These are phyloP conservation scores for Talaromyces liani DNA, from an alignment of 495 filamentous ascomycete genomes.

Conservation along the genomic window DNA sequence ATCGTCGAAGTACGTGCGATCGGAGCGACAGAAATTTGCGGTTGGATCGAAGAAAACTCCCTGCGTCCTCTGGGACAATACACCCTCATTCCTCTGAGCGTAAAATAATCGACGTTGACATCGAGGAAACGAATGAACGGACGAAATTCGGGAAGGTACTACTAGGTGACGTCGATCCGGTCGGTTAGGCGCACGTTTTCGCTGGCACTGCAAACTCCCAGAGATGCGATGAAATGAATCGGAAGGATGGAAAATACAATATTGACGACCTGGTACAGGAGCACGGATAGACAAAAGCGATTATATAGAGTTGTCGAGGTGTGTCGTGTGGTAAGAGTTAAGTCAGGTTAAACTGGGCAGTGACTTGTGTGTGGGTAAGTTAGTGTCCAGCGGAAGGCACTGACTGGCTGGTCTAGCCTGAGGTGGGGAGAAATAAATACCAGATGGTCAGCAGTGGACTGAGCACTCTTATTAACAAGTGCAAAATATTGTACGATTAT, in stretches of 20 bases:
- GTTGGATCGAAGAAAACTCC: background rate
- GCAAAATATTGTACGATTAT: background rate
- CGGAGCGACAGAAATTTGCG: background rate
- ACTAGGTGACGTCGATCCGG: constrained; percentile 6
- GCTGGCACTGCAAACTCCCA: background rate
- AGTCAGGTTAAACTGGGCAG: constrained; percentile 12
- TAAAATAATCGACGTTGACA: background rate
- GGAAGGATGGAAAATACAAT: background rate
- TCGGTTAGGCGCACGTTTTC: background rate
- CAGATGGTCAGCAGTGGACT: background rate
- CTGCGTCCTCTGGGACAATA: background rate
- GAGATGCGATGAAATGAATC: background rate
- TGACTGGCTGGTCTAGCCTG: background rate
- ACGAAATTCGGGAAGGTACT: constrained; percentile 2
- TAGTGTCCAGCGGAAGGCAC: background rate
- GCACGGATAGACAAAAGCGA: background rate
- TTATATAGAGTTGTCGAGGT: constrained; percentile 2
- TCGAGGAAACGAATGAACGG: background rate
- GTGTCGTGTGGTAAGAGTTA: constrained; percentile 6
- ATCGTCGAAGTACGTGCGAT: background rate
- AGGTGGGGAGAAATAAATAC: background rate
- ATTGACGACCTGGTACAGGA: background rate
- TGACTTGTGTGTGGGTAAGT: background rate
- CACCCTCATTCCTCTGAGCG: constrained; percentile 5
- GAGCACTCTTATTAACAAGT: background rate